Evolutionary conservation across 257 asterid genomes (phyloP).

Genomic region (Solanum chiquidenum): DNA sequence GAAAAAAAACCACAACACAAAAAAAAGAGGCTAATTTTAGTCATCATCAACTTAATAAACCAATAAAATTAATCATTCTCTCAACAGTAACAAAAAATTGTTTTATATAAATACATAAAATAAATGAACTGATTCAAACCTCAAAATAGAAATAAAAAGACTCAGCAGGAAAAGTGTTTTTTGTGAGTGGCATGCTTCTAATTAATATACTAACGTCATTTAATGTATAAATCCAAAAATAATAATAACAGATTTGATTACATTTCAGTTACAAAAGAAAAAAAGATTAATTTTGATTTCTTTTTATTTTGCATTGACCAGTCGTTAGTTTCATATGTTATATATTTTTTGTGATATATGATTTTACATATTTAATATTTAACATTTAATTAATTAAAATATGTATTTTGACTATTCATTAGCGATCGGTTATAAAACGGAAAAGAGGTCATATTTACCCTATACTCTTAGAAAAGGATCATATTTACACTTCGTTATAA

Average conservation of each 20-base stretch:
- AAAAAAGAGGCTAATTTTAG: neutral
- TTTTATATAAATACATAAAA: neutral
- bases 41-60: too few species aligned
- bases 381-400: neutral
- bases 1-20: neutral
- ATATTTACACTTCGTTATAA: too few species aligned
- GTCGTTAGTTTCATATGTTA: neutral
- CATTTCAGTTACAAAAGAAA: neutral
- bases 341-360: neutral
- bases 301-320: neutral
- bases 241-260: neutral
- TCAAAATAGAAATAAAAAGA: neutral
- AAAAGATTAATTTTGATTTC: neutral
- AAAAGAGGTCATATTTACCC: too few species aligned
- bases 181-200: neutral
- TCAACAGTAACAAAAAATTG: neutral
- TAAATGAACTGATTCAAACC: neutral
- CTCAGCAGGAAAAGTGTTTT: neutral
- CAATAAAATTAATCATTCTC: neutral
- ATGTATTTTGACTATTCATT: neutral
- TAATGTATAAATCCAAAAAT: neutral
- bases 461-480: too few species aligned
- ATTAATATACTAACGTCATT: neutral
- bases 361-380: neutral
- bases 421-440: too few species aligned